phyloP scores from a whole-genome alignment of 208 protist species.

The Trypanosoma cruzi region DNA sequence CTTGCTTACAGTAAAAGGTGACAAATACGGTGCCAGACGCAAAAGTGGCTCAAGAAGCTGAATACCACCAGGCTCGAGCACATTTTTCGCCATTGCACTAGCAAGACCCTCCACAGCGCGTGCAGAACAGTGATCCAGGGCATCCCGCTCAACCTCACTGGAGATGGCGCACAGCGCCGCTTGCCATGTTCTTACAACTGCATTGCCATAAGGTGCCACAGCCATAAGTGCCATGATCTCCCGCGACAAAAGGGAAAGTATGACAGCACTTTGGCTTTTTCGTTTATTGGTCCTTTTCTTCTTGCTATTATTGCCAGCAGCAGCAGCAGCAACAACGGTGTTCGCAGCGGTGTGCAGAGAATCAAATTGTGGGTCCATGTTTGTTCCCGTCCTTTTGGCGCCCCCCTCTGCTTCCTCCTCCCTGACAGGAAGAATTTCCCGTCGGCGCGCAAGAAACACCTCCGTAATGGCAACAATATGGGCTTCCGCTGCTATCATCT shows the following conservation, averaged over 20 bases:
- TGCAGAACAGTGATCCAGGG: not conserved
- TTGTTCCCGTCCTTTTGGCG: not conserved
- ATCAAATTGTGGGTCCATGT: not conserved
- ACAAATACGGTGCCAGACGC: constrained; percentile 47
- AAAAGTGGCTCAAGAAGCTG: constrained; percentile 35
- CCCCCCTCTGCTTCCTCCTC: not conserved
- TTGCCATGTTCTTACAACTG: constrained; percentile 43
- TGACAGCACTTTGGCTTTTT: constrained; percentile 25
- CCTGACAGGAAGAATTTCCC: not conserved
- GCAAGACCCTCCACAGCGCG: constrained; percentile 19
- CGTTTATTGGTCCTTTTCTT: not conserved
- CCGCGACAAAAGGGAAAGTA: constrained; percentile 49
- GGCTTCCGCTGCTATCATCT: constrained; percentile 2
- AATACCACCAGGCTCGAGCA: constrained; percentile 11
- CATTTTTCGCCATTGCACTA: constrained; percentile 4
- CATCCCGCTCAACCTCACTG: constrained; percentile 1
- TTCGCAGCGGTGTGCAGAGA: too few relatives aligned
- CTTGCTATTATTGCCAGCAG: not conserved
- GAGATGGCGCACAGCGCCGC: constrained; percentile 44
- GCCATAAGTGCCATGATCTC: constrained; percentile 53
- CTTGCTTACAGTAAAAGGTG: constrained; percentile 42
- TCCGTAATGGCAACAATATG: constrained; percentile 38
- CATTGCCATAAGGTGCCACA: constrained; percentile 18
- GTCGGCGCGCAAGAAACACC: constrained; percentile 22
- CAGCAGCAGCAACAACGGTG: too few relatives aligned